Percentiles rank a stretch among this genome's conserved stretches.
These are phyloP conservation scores for Ceratocystis colombiana DNA, from an alignment of 2,329 filamentous ascomycete species.

Conservation along the genomic window DNA sequence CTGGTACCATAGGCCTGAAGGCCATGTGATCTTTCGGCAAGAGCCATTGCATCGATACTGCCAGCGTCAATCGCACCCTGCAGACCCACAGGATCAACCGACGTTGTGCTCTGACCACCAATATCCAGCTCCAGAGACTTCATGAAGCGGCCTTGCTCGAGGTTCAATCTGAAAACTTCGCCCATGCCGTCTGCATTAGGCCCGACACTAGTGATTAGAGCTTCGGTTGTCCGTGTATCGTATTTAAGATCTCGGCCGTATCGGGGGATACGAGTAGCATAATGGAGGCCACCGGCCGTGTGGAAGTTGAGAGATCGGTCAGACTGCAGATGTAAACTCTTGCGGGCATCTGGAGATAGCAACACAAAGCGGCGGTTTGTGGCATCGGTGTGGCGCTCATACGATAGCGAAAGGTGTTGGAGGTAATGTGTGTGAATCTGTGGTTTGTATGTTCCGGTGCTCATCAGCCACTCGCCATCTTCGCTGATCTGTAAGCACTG, in stretches of 20 bases:
- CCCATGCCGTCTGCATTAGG: conserved; percentile 76
- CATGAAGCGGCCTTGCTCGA: conserved; percentile 90
- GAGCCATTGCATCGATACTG: conserved; percentile 74
- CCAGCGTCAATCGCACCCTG: conserved; percentile 81
- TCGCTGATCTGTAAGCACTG: conserved; percentile 81
- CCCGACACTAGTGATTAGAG: conserved; percentile 76
- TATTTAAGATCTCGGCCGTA: conserved; percentile 88
- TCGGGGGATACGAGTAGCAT: conserved; percentile 77
- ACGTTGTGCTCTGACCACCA: conserved; percentile 50
- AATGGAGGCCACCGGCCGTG: conserved; percentile 76
- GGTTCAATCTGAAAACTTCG: conserved; percentile 84
- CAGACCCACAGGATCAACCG: conserved; percentile 54
- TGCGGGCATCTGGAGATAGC: conserved; percentile 82
- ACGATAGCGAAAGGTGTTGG: conserved; percentile 87
- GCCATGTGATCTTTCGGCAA: conserved; percentile 83
- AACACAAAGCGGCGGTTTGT: conserved; percentile 87
- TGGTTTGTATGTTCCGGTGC: conserved; percentile 63
- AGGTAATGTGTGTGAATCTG: conserved; percentile 96
- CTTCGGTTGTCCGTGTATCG: conserved; percentile 71
- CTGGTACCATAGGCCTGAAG: conserved; percentile 89
- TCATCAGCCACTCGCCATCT: conserved; percentile 96
- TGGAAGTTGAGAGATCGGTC: conserved; percentile 91
- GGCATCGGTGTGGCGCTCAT: conserved; percentile 78
- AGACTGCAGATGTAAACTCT: conserved; percentile 84
- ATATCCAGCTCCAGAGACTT: conserved; percentile 86